Base-by-base conservation (phyloP, 129 eudicot genomes). In the Scalesia atractyloides region DNA sequence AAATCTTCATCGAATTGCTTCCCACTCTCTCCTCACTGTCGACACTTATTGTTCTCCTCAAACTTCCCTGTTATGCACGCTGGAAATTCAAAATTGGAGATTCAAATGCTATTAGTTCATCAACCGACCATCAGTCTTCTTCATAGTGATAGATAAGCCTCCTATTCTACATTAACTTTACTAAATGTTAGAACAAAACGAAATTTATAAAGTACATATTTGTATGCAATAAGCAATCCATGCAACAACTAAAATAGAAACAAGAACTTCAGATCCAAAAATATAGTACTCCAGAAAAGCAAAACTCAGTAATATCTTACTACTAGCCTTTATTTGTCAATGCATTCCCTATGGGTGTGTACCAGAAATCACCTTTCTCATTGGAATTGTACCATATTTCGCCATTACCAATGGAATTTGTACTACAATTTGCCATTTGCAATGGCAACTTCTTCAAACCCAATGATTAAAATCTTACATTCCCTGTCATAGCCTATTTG, bases 1-100 rank as follows among this genome's bases (percentile, higher is more conserved):
- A 53, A 51, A 68, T 50, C 64, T 37, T 65, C 83, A 72, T 76
- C 14, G 16, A 41, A 56, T 5, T 9, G 62, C 26, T 33, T 66
- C 18, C 43, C 34, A 3, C 7, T n/a, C 36, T 66, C 37, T 46
- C 49, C 68, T 43, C 61, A 18, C 33, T 50, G 52, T 33, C 39
- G 58, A 3, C 71, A 74, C 74, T 39, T 22, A 47, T 7, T 10
- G 14, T 73, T 46, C 58, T 64, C 39, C 59, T 75, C 48, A 43
- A 16, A 61, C 19, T 17, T 36, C 6, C 22, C 26, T 26, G 9
- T 24, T 1, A 22, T 12, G 8, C 19, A 19, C 39, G 8, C n/a
- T 22, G 12, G 15, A 19, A 20, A 24, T 24, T 24, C 26, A 24
- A 24, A 24, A 24, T 24, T 24, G 26, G 26, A 24, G 26, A 24